Evolutionary conservation across 2,329 filamentous ascomycete species (phyloP), one percentile per base, ranked within the genome.

Genomic region (Penicillium sp.): DNA sequence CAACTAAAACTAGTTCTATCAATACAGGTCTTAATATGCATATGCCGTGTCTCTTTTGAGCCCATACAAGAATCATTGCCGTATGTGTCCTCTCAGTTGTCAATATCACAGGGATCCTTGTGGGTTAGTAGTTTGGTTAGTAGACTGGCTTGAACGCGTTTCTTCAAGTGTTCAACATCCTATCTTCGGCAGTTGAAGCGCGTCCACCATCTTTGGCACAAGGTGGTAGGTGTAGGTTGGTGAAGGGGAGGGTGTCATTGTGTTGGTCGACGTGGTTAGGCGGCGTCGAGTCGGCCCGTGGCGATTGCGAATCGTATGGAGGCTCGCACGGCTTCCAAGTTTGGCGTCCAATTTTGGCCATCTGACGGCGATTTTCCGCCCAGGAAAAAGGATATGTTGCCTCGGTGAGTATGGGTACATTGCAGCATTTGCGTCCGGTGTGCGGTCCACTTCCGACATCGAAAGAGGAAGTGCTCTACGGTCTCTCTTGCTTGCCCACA

Each of bases 121-220:
- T 65, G 51, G 55, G 55, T 63, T 64, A 65, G 64, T 63, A 60
- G n/a, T 48, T 52, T 62, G 56, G n/a, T 46, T 69, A 68, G 66
- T 25, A 25, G 24, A 7, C 24, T 25, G 24, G 24, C 24, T 25
- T 25, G 24, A 25, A 25, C 4, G 24, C 24, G 24, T 7, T 25
- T 25, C 24, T 25, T 7, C 24, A 25, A 25, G 24, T 25, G 24
- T 25, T 25, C 24, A 25, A 25, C 24, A 25, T 25, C 24, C 24
- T n/a, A n/a, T n/a, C n/a, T n/a, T n/a, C n/a, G n/a, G n/a, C n/a
- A n/a, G n/a, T n/a, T n/a, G n/a, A n/a, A 25, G 24, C 25, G 25
- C 25, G 5, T 27, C 25, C 7, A 27, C 25, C 5, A 6, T 27
- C 25, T 27, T 36, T 58, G 45, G 48, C 61, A 68, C 57, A 44